Evolutionary conservation across 331 rosid species (phyloP), one percentile per base, ranked within the genome.

Genomic region (Rosa hybrid): DNA sequence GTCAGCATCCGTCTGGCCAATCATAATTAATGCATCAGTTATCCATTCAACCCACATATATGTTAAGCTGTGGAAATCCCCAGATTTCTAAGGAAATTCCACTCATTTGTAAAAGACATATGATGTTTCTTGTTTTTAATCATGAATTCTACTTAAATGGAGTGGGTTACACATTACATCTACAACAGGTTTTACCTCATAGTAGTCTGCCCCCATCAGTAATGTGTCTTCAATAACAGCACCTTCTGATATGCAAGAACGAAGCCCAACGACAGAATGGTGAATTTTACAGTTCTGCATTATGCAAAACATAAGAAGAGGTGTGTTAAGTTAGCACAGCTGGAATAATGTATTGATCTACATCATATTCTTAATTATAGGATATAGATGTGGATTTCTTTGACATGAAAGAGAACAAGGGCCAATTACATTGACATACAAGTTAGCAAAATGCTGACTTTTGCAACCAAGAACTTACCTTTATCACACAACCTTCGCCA

Each of bases 121-220:
- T 7, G 53, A 25, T 6, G 69, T 13, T 71, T 25, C 7, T 21
- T 25, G 42, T n/a, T 59, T n/a, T 59, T 13, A 21, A 12, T 34
- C 23, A 49, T 13, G 44, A 16, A 34, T 1, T 23, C 6, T 21
- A 59, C 2, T 57, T 7, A n/a, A n/a, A 59, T 21, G 65, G 41
- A 25, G 14, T 49, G 17, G 39, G 54, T 45, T 53, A 17, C 68
- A 21, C 12, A 41, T 67, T 67, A 16, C 10, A 69, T 62, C 18
- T 38, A 54, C 70, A n/a, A 60, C 69, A 69, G 51, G 49, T 57
- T 76, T 83, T 85, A 93, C 99, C 98, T 93, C 99, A 68, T 96
- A 96, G 83, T 96, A 96, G 88, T 96, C 99, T 60, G 99, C 99
- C 41, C 98, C 99, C 98, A 96, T 96, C 89, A 96, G 83, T 80